Percentiles rank a stretch among this genome's conserved stretches.
Evolutionary conservation across 495 filamentous ascomycete genomes (phyloP).

Genomic region (Glonium stellatum): DNA sequence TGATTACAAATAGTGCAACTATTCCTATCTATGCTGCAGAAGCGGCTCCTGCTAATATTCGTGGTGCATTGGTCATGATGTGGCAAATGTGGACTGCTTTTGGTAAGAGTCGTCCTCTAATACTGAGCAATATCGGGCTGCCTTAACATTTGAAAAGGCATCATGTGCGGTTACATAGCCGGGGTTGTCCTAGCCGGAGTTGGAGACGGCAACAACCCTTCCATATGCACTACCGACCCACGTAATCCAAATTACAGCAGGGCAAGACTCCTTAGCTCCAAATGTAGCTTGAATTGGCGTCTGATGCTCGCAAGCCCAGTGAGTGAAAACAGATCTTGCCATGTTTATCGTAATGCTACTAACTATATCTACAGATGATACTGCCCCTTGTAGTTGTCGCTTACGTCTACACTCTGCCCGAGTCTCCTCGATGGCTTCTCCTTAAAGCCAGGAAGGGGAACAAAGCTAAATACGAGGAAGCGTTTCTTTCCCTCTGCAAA

Average conservation of each 20-base stretch:
- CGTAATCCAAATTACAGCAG: background rate
- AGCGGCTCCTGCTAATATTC: constrained; percentile 15
- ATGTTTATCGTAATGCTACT: no score
- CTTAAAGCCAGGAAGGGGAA: constrained; percentile 7
- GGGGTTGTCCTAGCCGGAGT: constrained; percentile 7
- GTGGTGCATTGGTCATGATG: constrained; percentile 24
- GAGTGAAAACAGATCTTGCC: background rate
- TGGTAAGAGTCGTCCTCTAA: background rate
- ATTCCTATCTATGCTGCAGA: constrained; percentile 21
- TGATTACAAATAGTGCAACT: constrained; percentile 1
- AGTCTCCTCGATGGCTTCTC: constrained; percentile 9
- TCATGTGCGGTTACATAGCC: constrained; percentile 19
- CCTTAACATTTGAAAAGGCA: background rate
- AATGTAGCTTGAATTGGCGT: constrained; percentile 6
- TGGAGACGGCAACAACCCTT: background rate
- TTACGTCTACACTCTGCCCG: constrained; percentile 8
- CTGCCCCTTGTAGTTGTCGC: constrained; percentile 16
- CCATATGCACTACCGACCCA: background rate
- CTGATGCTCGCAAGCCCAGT: constrained; percentile 5
- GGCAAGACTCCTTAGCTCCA: background rate
- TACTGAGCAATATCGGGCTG: background rate
- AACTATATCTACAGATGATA: constrained; percentile 1
- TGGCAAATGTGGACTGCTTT: constrained; percentile 30
- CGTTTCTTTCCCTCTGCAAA: background rate
- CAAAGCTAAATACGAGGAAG: constrained; percentile 10